Conservation (phyloP, 2,329 filamentous ascomycete genomes). For the Aspergillus fischeri region DNA sequence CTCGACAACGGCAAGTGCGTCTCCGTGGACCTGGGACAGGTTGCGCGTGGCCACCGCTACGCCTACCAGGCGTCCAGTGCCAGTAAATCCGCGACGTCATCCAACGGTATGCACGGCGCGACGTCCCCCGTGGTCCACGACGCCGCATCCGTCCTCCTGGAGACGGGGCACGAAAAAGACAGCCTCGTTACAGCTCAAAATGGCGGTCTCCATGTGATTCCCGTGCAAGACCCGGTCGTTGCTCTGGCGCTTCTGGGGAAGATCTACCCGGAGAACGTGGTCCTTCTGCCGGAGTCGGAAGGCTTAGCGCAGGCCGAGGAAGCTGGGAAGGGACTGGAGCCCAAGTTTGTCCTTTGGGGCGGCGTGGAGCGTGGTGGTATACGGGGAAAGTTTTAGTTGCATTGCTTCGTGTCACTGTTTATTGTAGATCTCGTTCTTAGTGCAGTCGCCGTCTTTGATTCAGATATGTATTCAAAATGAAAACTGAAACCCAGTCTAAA, state of each 20-base stretch:
- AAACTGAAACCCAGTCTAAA: too few relatives aligned
- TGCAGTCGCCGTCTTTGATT: not conserved
- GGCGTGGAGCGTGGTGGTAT: constrained; percentile 7
- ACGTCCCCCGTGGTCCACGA: not conserved
- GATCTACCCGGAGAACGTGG: constrained; percentile 22
- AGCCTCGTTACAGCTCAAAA: constrained; percentile 9
- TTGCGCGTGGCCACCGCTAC: constrained; percentile 21
- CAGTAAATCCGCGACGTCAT: not conserved
- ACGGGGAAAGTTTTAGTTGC: constrained; percentile 1
- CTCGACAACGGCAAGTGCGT: constrained; percentile 13
- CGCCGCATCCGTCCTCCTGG: constrained; percentile 1
- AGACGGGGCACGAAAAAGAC: not conserved
- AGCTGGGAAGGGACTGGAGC: constrained; percentile 16
- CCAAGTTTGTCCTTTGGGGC: constrained; percentile 21
- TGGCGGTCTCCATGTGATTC: constrained; percentile 19
- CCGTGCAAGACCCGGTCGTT: constrained; percentile 6
- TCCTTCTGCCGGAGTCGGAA: constrained; percentile 12
- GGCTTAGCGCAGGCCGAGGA: constrained; percentile 4
- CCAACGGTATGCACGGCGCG: not conserved
- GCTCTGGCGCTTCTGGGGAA: constrained; percentile 18
- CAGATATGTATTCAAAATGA: not conserved
- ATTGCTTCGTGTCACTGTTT: not conserved
- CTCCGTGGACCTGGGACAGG: constrained; percentile 18
- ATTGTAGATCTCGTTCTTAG: not conserved
- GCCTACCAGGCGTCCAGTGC: constrained; percentile 8